Evolutionary conservation across 2,329 filamentous ascomycete species (phyloP).

Genomic region (Emmonsiellopsis sp.): DNA sequence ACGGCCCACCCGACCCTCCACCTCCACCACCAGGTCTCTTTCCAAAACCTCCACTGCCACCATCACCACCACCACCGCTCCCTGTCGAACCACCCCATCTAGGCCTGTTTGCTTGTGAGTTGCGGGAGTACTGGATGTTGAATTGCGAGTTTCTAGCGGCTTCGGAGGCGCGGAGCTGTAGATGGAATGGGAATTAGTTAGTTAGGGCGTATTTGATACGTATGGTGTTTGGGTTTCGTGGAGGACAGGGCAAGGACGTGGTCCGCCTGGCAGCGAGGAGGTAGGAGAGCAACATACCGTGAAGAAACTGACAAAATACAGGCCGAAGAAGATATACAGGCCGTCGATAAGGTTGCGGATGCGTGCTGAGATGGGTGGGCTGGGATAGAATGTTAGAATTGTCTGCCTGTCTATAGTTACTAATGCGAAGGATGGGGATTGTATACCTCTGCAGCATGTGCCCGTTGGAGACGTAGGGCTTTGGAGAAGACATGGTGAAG

Average conservation of each 20-base stretch:
- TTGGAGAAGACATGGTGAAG: constrained; percentile 24
- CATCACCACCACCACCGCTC: constrained; percentile 11
- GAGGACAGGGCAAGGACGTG: background rate
- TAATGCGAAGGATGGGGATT: background rate
- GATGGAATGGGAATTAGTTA: background rate
- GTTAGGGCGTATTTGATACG: constrained; percentile 8
- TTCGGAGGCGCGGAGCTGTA: constrained; percentile 37
- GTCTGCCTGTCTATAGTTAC: background rate
- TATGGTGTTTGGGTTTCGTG: constrained; percentile 6
- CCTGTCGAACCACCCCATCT: constrained; percentile 8
- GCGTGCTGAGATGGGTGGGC: constrained; percentile 38
- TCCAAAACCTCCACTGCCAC: constrained; percentile 8
- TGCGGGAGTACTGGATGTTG: constrained; percentile 29
- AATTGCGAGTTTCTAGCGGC: constrained; percentile 39
- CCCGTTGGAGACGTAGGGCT: constrained; percentile 4
- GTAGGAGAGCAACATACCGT: constrained; percentile 26
- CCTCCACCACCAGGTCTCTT: constrained; percentile 14
- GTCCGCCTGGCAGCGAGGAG: background rate
- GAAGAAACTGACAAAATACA: constrained; percentile 42
- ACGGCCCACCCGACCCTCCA: constrained; percentile 17
- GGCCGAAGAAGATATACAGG: constrained; percentile 39
- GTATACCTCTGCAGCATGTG: constrained; percentile 1
- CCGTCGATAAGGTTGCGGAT: constrained; percentile 31
- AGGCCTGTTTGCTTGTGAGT: constrained; percentile 14
- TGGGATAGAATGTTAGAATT: constrained; percentile 13